A percentile compares a stretch with the other conserved stretches of the same genome.
phyloP scores from a whole-genome alignment of 1,139 yeast species.

The Magnusiomyces sp. region DNA sequence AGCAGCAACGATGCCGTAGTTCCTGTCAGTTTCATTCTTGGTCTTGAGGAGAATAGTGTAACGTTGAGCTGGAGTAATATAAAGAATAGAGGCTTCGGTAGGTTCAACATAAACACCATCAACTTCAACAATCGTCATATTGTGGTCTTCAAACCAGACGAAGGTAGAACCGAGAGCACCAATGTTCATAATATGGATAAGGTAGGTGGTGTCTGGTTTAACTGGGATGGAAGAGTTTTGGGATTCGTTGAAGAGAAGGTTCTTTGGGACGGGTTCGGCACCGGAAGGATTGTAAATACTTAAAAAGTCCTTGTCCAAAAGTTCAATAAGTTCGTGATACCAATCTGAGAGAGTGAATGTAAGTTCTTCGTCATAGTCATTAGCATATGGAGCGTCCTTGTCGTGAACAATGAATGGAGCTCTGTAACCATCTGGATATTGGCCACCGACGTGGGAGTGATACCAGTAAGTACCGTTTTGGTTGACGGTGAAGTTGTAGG shows the following conservation, averaged over 20 bases:
- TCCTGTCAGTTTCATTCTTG: slow-evolving; percentile 48
- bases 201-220: slow-evolving; percentile 70
- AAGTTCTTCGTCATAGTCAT: slow-evolving; percentile 66
- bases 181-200: slow-evolving; percentile 65
- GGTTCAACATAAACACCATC: slow-evolving; percentile 75
- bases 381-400: slow-evolving; percentile 41
- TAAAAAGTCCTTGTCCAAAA: slow-evolving; percentile 47
- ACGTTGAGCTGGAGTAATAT: slow-evolving; percentile 72
- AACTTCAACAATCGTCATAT: slow-evolving; percentile 69
- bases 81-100: slow-evolving; percentile 48
- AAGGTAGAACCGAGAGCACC: slow-evolving; percentile 88
- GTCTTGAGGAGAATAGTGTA: slow-evolving; percentile 67
- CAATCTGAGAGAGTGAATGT: slow-evolving; percentile 67
- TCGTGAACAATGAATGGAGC: slow-evolving; percentile 69
- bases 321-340: slow-evolving; percentile 62
- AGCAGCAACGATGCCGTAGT: slow-evolving; percentile 70
- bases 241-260: slow-evolving; percentile 69
- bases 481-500: slow-evolving; percentile 69
- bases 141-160: slow-evolving; percentile 78
- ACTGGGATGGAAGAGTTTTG: slow-evolving; percentile 62
- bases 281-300: slow-evolving; percentile 84
- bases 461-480: slow-evolving; percentile 93
- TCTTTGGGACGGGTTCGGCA: slow-evolving; percentile 90
- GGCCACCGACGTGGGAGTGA: slow-evolving; percentile 80
- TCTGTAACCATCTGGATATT: slow-evolving; percentile 88